phyloP scores from a whole-genome alignment of 2,329 filamentous ascomycete species.

The Calcarisporium arbuscula region DNA sequence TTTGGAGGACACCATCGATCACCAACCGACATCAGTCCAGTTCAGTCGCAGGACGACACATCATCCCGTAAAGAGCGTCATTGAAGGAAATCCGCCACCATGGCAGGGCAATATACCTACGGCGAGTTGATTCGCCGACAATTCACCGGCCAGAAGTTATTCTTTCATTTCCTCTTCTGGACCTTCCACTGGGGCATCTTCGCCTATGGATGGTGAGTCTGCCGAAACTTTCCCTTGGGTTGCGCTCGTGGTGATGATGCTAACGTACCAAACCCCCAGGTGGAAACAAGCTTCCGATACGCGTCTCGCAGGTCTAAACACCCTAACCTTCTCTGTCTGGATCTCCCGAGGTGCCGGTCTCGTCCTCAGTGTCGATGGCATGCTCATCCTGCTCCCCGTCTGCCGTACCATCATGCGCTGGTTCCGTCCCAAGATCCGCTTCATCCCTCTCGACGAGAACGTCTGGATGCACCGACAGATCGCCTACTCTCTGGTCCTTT shows the following conservation, averaged over 20 bases:
- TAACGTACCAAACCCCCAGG: conserved; percentile 43
- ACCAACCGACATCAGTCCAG: not conserved
- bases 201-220: conserved; percentile 71
- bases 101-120: conserved; percentile 35
- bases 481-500: conserved; percentile 82
- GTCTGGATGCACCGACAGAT: conserved; percentile 95
- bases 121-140: conserved; percentile 51
- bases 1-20: too few species aligned
- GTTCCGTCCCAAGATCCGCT: conserved; percentile 79
- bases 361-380: conserved; percentile 74
- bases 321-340: conserved; percentile 85
- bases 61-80: not conserved
- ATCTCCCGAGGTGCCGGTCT: conserved; percentile 89
- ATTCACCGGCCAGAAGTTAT: conserved; percentile 62
- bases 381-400: conserved; percentile 87
- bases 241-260: too few species aligned
- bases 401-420: conserved; percentile 84
- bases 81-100: conserved; percentile 17
- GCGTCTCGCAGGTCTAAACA: conserved; percentile 71
- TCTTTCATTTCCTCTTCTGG: conserved; percentile 81
- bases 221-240: not conserved
- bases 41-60: conserved; percentile 50
- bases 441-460: conserved; percentile 90
- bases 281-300: conserved; percentile 66
- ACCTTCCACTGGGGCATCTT: conserved; percentile 73